Base-by-base conservation (phyloP, 345 rosid species). In the Eucalyptus sideroxylon region DNA sequence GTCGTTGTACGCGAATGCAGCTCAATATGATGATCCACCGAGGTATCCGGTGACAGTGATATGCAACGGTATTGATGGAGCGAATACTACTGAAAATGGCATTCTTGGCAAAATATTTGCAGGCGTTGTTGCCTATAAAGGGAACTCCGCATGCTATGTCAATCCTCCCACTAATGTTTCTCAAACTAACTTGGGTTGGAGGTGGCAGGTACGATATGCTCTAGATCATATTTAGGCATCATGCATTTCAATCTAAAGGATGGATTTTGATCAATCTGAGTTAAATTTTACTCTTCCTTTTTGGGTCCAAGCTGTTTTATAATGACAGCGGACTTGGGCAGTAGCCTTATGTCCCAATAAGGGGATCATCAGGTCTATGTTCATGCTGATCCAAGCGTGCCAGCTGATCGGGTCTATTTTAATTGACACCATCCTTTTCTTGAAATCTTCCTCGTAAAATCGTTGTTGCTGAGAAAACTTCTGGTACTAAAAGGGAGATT, bases 1-100 rank as follows among this genome's bases (percentile, higher is more conserved):
- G 40, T 2, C 24, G 0, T 49, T 90, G 21, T 96, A 93, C 16
- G 49, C 89, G 2, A 27, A 6, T 14, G 91, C 93, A 19, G 98
- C 94, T 87, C 97, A 95, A 86, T 95, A 92, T 88, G 93, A 94
- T 40, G 34, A 65, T 2, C 93, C 92, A 53, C 93, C 94, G 0
- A 82, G 23, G 13, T 69, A 90, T 81, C 83, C 51, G 26, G 93
- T 96, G 30, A 88, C 87, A 44, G 55, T 16, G 34, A 40, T 96
- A 16, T 95, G 97, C 88, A 56, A 62, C 0, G 96, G 92, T 72
- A 90, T 93, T 45, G 91, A 94, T 87, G 85, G 88, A 9, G 88
- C 86, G 23, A 90, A 89, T 17, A 24, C n/a, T 12, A 87, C 45
- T 7, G 89, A 21, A 40, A 77, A 77, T 37, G 83, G 89, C 88